Conservation (phyloP, 148 eudicot genomes). For the Camellia sinensis region DNA sequence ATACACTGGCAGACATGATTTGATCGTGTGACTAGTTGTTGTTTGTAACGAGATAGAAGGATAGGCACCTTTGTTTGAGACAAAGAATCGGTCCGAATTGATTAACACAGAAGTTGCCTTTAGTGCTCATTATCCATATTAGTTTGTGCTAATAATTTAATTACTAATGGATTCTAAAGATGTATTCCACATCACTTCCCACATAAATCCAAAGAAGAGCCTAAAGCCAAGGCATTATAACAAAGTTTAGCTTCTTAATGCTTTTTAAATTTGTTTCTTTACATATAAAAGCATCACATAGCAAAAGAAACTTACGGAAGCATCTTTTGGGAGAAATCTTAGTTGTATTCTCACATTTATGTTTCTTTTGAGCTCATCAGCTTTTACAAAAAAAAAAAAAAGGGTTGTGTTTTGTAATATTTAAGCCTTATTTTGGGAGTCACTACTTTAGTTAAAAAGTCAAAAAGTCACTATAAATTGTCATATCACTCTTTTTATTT, state of each 20-base stretch:
- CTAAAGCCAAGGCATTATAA: neutral
- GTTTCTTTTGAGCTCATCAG: neutral
- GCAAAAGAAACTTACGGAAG: neutral
- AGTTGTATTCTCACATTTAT: neutral
- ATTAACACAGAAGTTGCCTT: neutral
- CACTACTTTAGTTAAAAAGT: no score
- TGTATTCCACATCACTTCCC: constrained; percentile 3
- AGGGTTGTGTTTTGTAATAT: neutral
- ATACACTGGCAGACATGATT: no score
- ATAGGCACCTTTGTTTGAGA: no score
- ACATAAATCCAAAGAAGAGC: neutral
- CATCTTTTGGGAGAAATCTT: neutral
- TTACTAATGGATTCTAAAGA: neutral
- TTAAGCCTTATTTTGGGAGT: no score
- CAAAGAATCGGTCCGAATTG: neutral
- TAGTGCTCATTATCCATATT: neutral
- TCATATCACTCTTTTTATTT: no score
- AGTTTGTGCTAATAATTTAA: neutral
- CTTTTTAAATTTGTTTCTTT: neutral
- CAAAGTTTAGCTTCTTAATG: neutral
- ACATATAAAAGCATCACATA: neutral
- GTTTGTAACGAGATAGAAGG: no score
- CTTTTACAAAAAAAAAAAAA: neutral
- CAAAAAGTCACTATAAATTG: no score
- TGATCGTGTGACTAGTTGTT: no score